A percentile compares a stretch with the other conserved stretches of the same genome.
phyloP scores from a whole-genome alignment of 2,329 filamentous ascomycete genomes.

The Aphanocladium album region DNA sequence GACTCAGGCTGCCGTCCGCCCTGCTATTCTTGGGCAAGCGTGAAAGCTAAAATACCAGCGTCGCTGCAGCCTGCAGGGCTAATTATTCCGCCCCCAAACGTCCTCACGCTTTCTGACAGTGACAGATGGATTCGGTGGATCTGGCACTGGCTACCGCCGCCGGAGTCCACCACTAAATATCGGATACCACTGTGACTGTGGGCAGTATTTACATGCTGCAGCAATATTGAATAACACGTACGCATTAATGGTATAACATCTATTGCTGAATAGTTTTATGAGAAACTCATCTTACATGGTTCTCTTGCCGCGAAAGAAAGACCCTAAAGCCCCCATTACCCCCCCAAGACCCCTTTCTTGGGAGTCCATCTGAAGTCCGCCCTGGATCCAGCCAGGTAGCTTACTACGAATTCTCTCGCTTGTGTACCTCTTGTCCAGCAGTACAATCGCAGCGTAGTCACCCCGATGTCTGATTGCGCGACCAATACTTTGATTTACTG shows the following conservation, averaged over 20 bases:
- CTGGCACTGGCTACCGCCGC: no score
- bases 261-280: background rate
- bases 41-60: background rate
- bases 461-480: constrained; percentile 80
- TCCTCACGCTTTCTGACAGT: background rate
- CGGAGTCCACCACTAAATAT: no score
- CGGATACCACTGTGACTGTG: no score
- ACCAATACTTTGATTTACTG: constrained; percentile 95
- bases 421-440: constrained; percentile 78
- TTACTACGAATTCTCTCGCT: constrained; percentile 68
- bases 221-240: no score
- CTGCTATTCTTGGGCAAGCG: no score
- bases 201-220: no score
- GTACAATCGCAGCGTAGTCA: constrained; percentile 86
- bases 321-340: constrained; percentile 52
- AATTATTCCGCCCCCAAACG: background rate
- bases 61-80: background rate
- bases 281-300: background rate
- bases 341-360: constrained; percentile 48
- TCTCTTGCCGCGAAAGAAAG: constrained; percentile 54
- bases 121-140: background rate
- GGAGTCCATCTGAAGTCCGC: constrained; percentile 53
- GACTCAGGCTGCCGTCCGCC: background rate
- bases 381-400: constrained; percentile 83
- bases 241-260: background rate